Evolutionary conservation across 1,284 basidiomycete genomes (phyloP).

Genomic region (Cryptococcus jaspeensis): DNA sequence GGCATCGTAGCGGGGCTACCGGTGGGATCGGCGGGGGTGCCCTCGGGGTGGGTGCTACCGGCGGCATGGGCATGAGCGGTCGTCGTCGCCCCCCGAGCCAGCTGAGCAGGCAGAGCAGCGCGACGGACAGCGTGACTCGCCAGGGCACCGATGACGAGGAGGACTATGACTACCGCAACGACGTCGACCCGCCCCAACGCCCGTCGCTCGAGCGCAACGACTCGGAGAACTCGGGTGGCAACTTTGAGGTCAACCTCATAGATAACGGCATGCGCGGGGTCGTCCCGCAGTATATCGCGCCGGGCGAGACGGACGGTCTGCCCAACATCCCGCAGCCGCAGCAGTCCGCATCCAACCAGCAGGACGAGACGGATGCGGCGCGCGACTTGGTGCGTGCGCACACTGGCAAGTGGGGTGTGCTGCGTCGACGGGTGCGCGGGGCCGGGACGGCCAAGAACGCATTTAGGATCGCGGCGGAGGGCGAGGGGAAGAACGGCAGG

Average conservation of each 20-base stretch:
- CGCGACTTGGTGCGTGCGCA: slow-evolving; percentile 50
- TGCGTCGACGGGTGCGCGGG: slow-evolving; percentile 42
- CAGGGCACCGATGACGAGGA: slow-evolving; percentile 25
- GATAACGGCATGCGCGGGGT: slow-evolving; percentile 36
- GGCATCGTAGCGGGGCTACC: slow-evolving; percentile 22
- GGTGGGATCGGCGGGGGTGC: too few relatives aligned
- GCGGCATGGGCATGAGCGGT: slow-evolving; percentile 4
- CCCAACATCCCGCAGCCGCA: slow-evolving; percentile 39
- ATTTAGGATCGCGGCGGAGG: slow-evolving; percentile 13
- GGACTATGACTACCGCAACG: slow-evolving; percentile 51
- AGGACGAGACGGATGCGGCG: slow-evolving; percentile 33
- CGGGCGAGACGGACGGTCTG: slow-evolving; percentile 53
- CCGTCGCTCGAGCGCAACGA: slow-evolving; percentile 2
- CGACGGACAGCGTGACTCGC: slow-evolving; percentile 10
- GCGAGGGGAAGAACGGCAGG: slow-evolving; percentile 1
- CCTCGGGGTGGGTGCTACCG: too few relatives aligned
- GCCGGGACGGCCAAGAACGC: slow-evolving; percentile 25
- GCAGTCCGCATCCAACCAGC: slow-evolving; percentile 18
- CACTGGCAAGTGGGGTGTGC: slow-evolving; percentile 47
- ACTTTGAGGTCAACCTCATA: slow-evolving; percentile 20
- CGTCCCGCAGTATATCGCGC: slow-evolving; percentile 47
- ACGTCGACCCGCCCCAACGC: slow-evolving; percentile 32
- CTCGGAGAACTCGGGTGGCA: not conserved
- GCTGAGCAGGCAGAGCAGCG: slow-evolving; percentile 27
- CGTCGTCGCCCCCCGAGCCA: slow-evolving; percentile 19